Percentiles rank a stretch among this genome's conserved stretches.
phyloP scores from a whole-genome alignment of 2,329 filamentous ascomycete genomes.

The Alternaria rosae region DNA sequence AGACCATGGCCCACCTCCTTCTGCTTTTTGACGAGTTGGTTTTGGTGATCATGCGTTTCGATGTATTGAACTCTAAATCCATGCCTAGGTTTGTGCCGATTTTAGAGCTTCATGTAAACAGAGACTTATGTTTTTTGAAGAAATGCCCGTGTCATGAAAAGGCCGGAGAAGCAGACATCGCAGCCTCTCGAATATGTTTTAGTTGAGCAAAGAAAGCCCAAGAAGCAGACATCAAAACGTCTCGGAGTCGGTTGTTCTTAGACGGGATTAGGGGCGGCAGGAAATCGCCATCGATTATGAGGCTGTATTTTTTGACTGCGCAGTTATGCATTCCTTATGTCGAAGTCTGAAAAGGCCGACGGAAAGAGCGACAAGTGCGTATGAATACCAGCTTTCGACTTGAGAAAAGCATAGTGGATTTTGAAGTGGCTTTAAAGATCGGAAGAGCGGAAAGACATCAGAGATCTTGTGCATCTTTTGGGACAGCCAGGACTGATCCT shows the following conservation, averaged over 20 bases:
- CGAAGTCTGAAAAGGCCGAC: not conserved
- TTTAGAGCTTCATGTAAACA: not conserved
- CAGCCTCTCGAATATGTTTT: fast-evolving
- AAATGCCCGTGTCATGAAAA: not conserved
- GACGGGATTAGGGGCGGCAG: not conserved
- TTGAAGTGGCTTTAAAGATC: not conserved
- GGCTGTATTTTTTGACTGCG: not conserved
- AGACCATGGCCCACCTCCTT: not conserved
- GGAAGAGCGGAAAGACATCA: not conserved
- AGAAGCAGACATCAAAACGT: not conserved
- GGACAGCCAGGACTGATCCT: not conserved
- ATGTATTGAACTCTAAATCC: too few relatives aligned
- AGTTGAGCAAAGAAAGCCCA: not conserved
- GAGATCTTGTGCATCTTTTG: not conserved
- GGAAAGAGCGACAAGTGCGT: not conserved
- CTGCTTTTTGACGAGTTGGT: not conserved
- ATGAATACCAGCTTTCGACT: not conserved
- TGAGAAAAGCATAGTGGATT: not conserved
- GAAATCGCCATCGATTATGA: not conserved
- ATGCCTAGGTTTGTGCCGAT: fast-evolving
- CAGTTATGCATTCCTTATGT: fast-evolving
- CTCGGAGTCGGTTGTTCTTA: not conserved
- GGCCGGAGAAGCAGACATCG: not conserved
- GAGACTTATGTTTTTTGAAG: not conserved
- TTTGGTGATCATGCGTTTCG: not conserved